Base-by-base conservation (phyloP, 2,329 filamentous ascomycete genomes). In the Penicillium sp. region DNA sequence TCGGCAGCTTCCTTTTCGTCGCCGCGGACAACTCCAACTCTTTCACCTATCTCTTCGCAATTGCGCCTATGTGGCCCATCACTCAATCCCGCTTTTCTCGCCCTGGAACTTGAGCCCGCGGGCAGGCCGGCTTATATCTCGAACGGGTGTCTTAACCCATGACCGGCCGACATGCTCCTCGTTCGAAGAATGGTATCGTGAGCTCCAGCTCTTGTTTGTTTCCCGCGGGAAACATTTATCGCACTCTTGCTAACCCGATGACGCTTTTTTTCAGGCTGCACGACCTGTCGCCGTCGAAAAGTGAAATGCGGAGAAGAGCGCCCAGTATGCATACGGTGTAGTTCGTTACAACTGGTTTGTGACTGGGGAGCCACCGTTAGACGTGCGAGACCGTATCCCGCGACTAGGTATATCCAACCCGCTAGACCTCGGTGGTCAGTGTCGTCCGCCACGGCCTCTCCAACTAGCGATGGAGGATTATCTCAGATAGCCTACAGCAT, bases 381-480 rank as follows among this genome's bases (percentile, higher is more conserved):
- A 59, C 68, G 72, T 56, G 67, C 65, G 44, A 69, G 66, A 30
- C 61, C 66, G 47, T 31, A 56, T 50, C 58, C 61, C 9, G 68
- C 67, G 56, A 66, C 70, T 38, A 70, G 73, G 56, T 66, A 68
- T 60, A 67, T 74, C 17, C 68, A 75, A 58, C 70, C 70, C 15
- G 70, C 69, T 17, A 62, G 62, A 13, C 63, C 63, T 38, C 61
- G 55, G 46, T 58, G 57, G 57, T 41, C 55, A 38, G 31, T 62
- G 64, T 54, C 62, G 63, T 55, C 45, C 5, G 48, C 53, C 35
- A 51, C 60, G 29, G 53, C 46, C 41, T n/a, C 60, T 48, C 11
- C 57, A 19, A 31, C 31, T 7, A 56, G 47, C 52, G 45, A 23
- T 61, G 26, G 44, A 62, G 35, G 35, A 13, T 41, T 41, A 15